Evolutionary conservation across 805 yeast species (phyloP).

Genomic region (Vanderwaltozyma polyspora): DNA sequence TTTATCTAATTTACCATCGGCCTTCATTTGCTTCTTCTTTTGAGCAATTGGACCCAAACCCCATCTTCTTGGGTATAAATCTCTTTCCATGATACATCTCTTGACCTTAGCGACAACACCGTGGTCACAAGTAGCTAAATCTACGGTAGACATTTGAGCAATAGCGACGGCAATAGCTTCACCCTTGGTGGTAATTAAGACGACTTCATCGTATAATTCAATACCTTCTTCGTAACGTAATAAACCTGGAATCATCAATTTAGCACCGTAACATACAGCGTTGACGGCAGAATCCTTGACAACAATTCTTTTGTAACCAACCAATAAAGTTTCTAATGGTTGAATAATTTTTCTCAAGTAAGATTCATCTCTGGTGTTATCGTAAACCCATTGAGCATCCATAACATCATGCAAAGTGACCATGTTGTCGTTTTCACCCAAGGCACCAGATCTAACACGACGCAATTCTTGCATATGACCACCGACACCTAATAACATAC

Average conservation of each 20-base stretch:
- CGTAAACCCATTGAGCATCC: constrained; percentile 97
- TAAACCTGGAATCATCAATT: constrained; percentile 96
- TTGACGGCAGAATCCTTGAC: constrained; percentile 93
- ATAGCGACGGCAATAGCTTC: constrained; percentile 98
- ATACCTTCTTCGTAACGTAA: constrained; percentile 96
- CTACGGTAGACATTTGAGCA: constrained; percentile 98
- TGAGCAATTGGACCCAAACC: constrained; percentile 98
- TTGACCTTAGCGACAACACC: constrained; percentile 98
- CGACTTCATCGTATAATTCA: constrained; percentile 95
- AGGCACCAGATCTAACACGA: constrained; percentile 96
- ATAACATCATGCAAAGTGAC: constrained; percentile 94
- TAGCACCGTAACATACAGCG: constrained; percentile 98
- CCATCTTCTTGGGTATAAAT: constrained; percentile 99
- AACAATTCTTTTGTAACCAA: constrained; percentile 94
- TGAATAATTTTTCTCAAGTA: constrained; percentile 88
- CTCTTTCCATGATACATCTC: constrained; percentile 99
- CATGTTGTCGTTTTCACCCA: constrained; percentile 79
- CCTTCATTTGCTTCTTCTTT: constrained; percentile 96
- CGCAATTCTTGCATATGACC: constrained; percentile 99
- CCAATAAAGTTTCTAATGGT: constrained; percentile 86
- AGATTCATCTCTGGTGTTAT: constrained; percentile 93
- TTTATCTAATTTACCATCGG: constrained; percentile 94
- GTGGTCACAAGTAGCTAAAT: constrained; percentile 91
- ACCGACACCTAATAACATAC: constrained; percentile 97
- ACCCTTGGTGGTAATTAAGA: constrained; percentile 96